Evolutionary conservation across 164 flowering plant species (phyloP), one percentile per base, ranked within the genome.

Genomic region (Tinospora cordifolia): DNA sequence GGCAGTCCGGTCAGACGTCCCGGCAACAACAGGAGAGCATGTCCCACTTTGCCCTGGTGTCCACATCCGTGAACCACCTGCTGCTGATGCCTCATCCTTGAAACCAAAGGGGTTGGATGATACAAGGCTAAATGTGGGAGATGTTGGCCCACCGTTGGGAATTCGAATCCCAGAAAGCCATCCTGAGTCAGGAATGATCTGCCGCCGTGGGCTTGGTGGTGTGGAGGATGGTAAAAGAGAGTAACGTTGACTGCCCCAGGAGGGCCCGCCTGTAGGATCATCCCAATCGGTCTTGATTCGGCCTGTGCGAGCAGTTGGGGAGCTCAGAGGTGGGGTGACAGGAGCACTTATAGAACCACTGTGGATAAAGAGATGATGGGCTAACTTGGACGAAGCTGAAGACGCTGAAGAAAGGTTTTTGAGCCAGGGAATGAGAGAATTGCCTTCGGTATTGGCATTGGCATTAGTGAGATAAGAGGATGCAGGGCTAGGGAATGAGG

Each of bases 31-130:
- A 0, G 98, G 98, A 15, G 98, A 91, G 83, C 98, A 91, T 39
- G 97, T 85, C 46, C 98, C 98, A 68, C 98, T 93, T 69, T 91
- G 97, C 46, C 91, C 97, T 8, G 97, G 98, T 26, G 98, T 90
- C 97, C 97, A 91, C 92, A 90, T 87, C 7, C 87, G 84, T 3
- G 93, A 87, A 72, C 82, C 91, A 21, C 83, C 86, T 68, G 80
- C 86, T 0, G 84, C 79, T 15, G 83, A 78, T 19, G 75, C 83
- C 72, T 81, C 83, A 69, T 83, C 84, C 68, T 75, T 82, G 14
- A 82, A 79, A 17, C 85, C 90, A 77, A 87, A 89, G 22, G 97
- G 93, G 64, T 84, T 91, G 39, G 87, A 54, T 12, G 93, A 76
- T 41, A 91, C 92, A 36, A 91, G 88, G 83, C 88, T 91, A 69